Evolutionary conservation across 2,329 filamentous ascomycete genomes (phyloP).

Genomic region (Pyrenophora graminea): DNA sequence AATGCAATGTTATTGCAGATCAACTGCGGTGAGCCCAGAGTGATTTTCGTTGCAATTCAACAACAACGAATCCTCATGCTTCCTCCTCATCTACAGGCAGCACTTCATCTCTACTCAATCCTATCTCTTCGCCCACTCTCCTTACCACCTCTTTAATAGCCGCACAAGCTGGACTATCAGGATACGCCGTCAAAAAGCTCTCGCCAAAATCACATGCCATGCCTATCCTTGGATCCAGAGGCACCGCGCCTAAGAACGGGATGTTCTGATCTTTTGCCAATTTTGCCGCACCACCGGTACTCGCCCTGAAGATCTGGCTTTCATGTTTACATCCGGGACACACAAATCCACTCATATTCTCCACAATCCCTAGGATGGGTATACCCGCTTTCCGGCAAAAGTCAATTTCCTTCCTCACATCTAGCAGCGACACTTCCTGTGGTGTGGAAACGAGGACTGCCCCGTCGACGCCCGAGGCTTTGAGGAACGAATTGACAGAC

Average conservation of each 20-base stretch:
- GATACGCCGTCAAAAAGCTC: slow-evolving; percentile 93
- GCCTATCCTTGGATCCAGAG: slow-evolving; percentile 88
- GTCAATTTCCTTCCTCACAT: slow-evolving; percentile 96
- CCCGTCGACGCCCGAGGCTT: slow-evolving; percentile 89
- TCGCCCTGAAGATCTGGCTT: slow-evolving; percentile 84
- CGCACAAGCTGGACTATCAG: slow-evolving; percentile 85
- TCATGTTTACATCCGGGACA: slow-evolving; percentile 86
- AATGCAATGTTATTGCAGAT: background rate
- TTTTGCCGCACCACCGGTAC: slow-evolving; percentile 81
- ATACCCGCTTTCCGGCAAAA: slow-evolving; percentile 97
- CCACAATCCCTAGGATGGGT: slow-evolving; percentile 81
- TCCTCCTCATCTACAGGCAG: slow-evolving; percentile 28
- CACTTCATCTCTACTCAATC: slow-evolving; percentile 35
- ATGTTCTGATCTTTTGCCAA: slow-evolving; percentile 86
- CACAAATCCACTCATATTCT: slow-evolving; percentile 98
- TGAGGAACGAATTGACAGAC: slow-evolving; percentile 88
- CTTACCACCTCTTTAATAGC: slow-evolving; percentile 82
- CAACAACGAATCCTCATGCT: background rate
- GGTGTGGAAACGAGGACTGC: slow-evolving; percentile 93
- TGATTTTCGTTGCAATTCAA: background rate
- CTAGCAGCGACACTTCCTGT: slow-evolving; percentile 88
- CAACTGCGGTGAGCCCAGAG: background rate
- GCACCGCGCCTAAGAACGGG: slow-evolving; percentile 86
- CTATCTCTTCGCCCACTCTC: slow-evolving; percentile 61
- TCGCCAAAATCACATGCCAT: slow-evolving; percentile 98